Conservation (phyloP, 129 eudicot species). For the Chrysanthemum makinoi region DNA sequence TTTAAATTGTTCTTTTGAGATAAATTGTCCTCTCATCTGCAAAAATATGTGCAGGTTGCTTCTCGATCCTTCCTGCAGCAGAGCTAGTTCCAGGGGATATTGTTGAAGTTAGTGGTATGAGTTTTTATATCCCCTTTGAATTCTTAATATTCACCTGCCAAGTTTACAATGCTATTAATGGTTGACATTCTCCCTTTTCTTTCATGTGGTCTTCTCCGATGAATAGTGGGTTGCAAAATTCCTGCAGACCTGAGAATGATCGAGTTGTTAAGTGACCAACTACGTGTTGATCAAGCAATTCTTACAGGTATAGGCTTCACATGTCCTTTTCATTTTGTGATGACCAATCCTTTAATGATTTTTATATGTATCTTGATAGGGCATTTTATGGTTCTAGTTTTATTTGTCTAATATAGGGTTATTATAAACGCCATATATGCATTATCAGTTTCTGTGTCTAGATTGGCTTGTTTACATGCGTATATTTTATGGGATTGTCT, state of each 20-base stretch:
- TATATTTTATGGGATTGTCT: too few species aligned
- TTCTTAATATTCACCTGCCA: background rate
- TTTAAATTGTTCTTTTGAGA: too few species aligned
- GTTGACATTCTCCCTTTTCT: slow-evolving; percentile 12
- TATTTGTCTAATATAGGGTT: background rate
- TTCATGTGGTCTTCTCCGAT: slow-evolving; percentile 22
- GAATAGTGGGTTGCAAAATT: slow-evolving; percentile 87
- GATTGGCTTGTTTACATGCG: background rate
- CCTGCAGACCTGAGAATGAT: slow-evolving; percentile 98
- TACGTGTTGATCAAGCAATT: slow-evolving; percentile 99
- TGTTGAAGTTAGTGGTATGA: slow-evolving; percentile 93
- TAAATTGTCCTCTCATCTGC: too few species aligned
- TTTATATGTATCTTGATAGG: background rate
- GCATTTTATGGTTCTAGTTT: background rate
- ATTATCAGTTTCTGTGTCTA: background rate
- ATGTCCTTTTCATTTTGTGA: background rate
- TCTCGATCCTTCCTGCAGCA: slow-evolving; percentile 90
- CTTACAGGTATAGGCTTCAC: slow-evolving; percentile 69
- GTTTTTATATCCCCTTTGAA: slow-evolving; percentile 2
- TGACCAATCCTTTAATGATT: background rate
- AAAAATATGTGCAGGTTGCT: slow-evolving; percentile 59
- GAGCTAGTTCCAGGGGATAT: slow-evolving; percentile 98
- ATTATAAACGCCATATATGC: background rate
- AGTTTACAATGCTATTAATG: background rate
- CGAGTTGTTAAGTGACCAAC: slow-evolving; percentile 74